Evolutionary conservation across 1,284 basidiomycete genomes (phyloP), one percentile per base, ranked within the genome.

Genomic region (Irpex sp.): DNA sequence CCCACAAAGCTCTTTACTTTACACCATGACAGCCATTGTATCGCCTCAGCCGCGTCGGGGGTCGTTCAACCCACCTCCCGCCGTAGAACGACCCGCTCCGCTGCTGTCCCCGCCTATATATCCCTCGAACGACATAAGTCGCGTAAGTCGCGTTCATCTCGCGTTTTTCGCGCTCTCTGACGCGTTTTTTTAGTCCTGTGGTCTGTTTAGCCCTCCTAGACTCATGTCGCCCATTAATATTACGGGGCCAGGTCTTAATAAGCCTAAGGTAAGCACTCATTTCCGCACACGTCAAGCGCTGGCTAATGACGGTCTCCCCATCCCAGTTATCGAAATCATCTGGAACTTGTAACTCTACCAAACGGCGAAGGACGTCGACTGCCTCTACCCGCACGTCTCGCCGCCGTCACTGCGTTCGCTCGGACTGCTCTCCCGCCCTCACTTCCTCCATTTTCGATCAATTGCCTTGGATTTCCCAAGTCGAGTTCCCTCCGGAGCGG

Each of bases 391-490:
- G 71, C 62, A 63, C 69, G 19, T 51, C 65, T 4, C 70, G 71
- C 33, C 70, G 71, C 48, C 71, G 71, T 48, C 71, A 69, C 55
- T 66, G 63, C 57, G 37, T 64, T 21, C 68, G 71, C 14, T 33
- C 68, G 47, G 72, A 74, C 56, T 70, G 70, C 58, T 65, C 66
- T 61, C 62, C 68, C 58, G 65, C 61, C 58, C 67, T 64, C 58
- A 63, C 64, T 37, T 64, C 67, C 45, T 62, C 66, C n/a, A 62
- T 67, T 35, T 68, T 74, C 63, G 72, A 74, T 64, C 60, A 66
- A 48, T 62, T 74, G 5, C 68, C 72, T 7, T 74, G 72, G 72
- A 71, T 73, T n/a, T 69, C 70, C 19, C 67, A 69, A n/a, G 51
- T 74, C 14, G 68, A 67, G 61, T 63, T 63, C 47, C 65, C 64